Evolutionary conservation across 2,329 filamentous ascomycete genomes (phyloP), one percentile per base, ranked within the genome.

Genomic region (Clonostachys byssicola): DNA sequence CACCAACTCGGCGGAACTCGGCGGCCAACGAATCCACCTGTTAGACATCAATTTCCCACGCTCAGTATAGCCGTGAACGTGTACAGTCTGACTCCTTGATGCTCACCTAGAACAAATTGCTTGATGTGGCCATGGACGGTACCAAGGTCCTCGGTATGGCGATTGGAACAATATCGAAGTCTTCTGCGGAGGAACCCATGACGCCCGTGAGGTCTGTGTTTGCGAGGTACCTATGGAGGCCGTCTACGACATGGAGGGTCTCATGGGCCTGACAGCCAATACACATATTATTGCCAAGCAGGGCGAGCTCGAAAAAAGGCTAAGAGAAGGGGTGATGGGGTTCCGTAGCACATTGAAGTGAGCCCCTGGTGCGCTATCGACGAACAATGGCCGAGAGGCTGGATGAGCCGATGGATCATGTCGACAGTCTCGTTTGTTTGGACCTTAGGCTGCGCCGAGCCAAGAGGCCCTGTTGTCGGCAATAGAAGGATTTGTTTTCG

Each of bases 131-230:
- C 43, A 48, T 55, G 23, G 17, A 34, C 8, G 23, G 50, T 4
- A 36, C 53, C 45, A 43, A 1, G 46, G 49, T n/a, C 40, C 47
- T 14, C 46, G 51, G 38, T 55, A 52, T 40, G 52, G 49, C 35
- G 45, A 57, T 33, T 52, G 54, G 13, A 53, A 50, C 20, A 44
- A 51, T 12, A 23, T 54, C 16, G 53, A 56, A 47, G 44, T 50
- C n/a, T 49, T 53, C 49, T 45, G 46, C 45, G 23, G 44, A 12
- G 53, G 49, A 34, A 45, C 44, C 16, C 46, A 38, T 30, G 49
- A 48, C 14, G 41, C 50, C 13, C 39, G 38, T 5, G 30, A 41
- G 14, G 40, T 54, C 34, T 40, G 44, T 14, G 43, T 49, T 14
- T 46, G 50, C 10, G 48, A 52, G 20, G 52, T 56, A 9, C 40